phyloP scores from a whole-genome alignment of 352 stramenopile genomes.

The Phytophthora citrophthora region DNA sequence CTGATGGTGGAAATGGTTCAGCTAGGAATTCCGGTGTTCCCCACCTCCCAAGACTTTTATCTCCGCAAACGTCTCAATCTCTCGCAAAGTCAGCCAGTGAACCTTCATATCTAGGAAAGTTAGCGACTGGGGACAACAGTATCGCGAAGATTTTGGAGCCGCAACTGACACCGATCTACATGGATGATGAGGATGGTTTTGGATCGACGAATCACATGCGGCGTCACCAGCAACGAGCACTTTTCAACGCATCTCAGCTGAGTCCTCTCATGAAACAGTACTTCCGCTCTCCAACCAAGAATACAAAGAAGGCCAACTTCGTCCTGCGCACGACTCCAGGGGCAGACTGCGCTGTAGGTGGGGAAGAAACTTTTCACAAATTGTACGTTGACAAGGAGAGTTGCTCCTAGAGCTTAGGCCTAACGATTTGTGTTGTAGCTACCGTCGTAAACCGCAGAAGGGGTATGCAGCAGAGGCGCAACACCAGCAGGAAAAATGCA shows the following conservation, averaged over 20 bases:
- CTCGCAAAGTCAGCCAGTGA: constrained; percentile 57
- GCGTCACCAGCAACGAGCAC: constrained; percentile 67
- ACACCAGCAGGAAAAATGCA: constrained; percentile 61
- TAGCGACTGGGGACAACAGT: constrained; percentile 58
- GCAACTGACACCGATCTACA: background rate
- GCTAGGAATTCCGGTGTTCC: constrained; percentile 16
- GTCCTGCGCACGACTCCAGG: constrained; percentile 79
- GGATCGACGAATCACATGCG: constrained; percentile 27
- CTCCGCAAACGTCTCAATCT: constrained; percentile 29
- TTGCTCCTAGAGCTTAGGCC: background rate
- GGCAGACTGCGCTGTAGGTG: constrained; percentile 71
- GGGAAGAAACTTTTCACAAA: constrained; percentile 84
- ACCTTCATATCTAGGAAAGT: constrained; percentile 55
- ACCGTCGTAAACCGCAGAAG: constrained; percentile 49
- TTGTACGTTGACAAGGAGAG: constrained; percentile 41
- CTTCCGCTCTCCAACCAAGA: constrained; percentile 61
- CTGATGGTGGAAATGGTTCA: constrained; percentile 10
- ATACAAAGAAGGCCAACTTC: constrained; percentile 71
- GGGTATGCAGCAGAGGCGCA: constrained; percentile 54
- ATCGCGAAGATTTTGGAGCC: constrained; percentile 62
- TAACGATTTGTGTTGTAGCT: constrained; percentile 35
- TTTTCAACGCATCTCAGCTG: constrained; percentile 85
- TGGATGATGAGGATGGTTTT: constrained; percentile 21
- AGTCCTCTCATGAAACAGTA: constrained; percentile 85
- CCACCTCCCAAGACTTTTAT: constrained; percentile 40